A percentile compares a stretch with the other conserved stretches of the same genome.
Evolutionary conservation across 2,329 filamentous ascomycete species (phyloP).

Genomic region (Microdochium trichocladiopsis): DNA sequence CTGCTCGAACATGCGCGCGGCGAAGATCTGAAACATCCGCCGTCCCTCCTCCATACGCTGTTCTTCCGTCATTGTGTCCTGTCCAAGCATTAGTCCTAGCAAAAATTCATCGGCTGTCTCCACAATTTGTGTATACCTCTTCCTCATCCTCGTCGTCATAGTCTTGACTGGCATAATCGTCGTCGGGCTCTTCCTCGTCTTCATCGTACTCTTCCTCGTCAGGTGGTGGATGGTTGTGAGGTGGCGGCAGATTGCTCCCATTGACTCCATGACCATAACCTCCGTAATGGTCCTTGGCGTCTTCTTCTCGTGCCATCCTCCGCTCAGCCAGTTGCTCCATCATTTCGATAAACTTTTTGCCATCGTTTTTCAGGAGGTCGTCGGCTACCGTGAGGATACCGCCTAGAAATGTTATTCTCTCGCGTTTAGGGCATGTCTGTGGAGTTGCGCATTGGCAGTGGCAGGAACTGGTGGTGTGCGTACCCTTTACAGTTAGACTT

Average conservation of each 20-base stretch:
- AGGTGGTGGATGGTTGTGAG: conserved; percentile 67
- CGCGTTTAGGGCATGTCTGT: conserved; percentile 11
- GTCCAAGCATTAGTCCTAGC: too few relatives aligned
- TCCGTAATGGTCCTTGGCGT: conserved; percentile 63
- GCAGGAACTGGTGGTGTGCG: conserved; percentile 15
- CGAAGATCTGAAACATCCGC: conserved; percentile 99
- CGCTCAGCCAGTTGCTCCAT: conserved; percentile 99
- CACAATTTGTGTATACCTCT: conserved; percentile 44
- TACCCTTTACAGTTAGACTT: conserved; percentile 87
- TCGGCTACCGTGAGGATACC: conserved; percentile 98
- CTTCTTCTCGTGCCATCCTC: conserved; percentile 93
- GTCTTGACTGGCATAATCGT: conserved; percentile 55
- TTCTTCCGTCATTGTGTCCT: conserved; percentile 97
- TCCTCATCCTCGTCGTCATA: conserved; percentile 67
- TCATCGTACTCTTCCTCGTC: conserved; percentile 72
- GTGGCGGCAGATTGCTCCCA: conserved; percentile 44
- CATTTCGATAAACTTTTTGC: conserved; percentile 99
- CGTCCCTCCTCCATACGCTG: conserved; percentile 98
- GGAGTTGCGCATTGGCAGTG: conserved; percentile 2
- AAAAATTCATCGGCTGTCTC: too few relatives aligned
- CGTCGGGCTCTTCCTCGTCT: conserved; percentile 49
- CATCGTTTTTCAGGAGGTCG: conserved; percentile 96
- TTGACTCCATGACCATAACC: conserved; percentile 52
- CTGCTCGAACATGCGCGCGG: conserved; percentile 98
- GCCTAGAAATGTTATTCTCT: conserved; percentile 50